phyloP scores from a whole-genome alignment of 345 rosid genomes.

The Alliaria petiolata region DNA sequence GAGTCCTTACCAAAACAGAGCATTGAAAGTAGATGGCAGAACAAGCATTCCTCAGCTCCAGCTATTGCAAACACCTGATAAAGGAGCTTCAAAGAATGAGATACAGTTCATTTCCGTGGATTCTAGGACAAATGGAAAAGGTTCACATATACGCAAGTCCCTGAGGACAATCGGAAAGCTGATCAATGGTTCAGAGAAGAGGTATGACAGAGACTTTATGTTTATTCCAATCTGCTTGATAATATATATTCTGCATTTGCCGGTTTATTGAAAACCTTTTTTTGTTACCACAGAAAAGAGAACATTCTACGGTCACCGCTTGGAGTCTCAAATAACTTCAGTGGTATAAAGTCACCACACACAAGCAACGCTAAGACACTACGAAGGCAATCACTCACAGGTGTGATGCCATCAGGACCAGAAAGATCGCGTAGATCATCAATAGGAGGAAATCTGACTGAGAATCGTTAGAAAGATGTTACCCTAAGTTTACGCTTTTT shows the following conservation, averaged over 20 bases:
- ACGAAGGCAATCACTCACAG: conserved; percentile 80
- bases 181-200: conserved; percentile 76
- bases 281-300: conserved; percentile 19
- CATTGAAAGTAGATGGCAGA: conserved; percentile 40
- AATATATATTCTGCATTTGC: background rate
- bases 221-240: background rate
- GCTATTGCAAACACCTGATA: conserved; percentile 57
- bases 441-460: conserved; percentile 62
- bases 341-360: conserved; percentile 43
- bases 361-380: conserved; percentile 45
- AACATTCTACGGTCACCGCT: conserved; percentile 40
- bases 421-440: conserved; percentile 72
- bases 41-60: conserved; percentile 52
- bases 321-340: conserved; percentile 19
- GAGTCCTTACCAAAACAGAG: conserved; percentile 54
- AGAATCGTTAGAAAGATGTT: conserved; percentile 38
- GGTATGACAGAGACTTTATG: conserved; percentile 37
- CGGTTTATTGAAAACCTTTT: background rate
- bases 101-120: conserved; percentile 45
- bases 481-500: background rate
- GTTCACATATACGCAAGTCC: conserved; percentile 79
- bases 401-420: conserved; percentile 38
- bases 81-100: conserved; percentile 37
- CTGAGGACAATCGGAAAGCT: conserved; percentile 80
- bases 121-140: conserved; percentile 51